A percentile compares a stretch with the other conserved stretches of the same genome.
Conservation (phyloP, 441 rosid species). For the Croton laevigatus region DNA sequence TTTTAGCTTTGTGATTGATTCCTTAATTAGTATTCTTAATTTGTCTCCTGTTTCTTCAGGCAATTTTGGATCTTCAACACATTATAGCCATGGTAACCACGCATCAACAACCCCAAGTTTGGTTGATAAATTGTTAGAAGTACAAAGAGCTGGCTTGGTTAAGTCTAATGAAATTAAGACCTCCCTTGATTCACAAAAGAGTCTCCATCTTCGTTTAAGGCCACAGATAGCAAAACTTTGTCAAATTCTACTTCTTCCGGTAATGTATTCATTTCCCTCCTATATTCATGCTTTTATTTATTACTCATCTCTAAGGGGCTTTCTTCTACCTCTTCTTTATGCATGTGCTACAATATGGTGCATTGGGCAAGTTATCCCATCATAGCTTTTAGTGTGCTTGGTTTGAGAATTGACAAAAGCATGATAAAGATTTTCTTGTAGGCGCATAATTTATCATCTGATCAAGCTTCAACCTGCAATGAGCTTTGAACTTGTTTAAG, state of each 20-base stretch:
- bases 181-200: conserved; percentile 49
- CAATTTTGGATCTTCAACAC: conserved; percentile 26
- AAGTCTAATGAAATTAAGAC: conserved; percentile 25
- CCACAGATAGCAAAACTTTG: conserved; percentile 63
- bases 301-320: background rate
- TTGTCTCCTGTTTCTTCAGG: conserved; percentile 29
- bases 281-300: conserved; percentile 2
- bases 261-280: conserved; percentile 35
- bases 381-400: too few relatives aligned
- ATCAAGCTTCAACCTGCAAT: background rate
- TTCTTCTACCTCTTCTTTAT: background rate
- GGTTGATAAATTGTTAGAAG: conserved; percentile 31
- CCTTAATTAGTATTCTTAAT: background rate
- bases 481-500: background rate
- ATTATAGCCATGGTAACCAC: conserved; percentile 22
- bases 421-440: background rate
- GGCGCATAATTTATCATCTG: background rate
- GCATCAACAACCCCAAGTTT: conserved; percentile 21
- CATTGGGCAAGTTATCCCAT: too few relatives aligned
- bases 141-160: conserved; percentile 23
- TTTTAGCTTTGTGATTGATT: conserved; percentile 5
- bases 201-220: conserved; percentile 58
- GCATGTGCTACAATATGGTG: too few relatives aligned
- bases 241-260: conserved; percentile 61
- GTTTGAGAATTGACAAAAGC: too few relatives aligned